These are phyloP conservation scores for Globisporangium parvum DNA, from an alignment of 352 stramenopile species.

Conservation along the genomic window DNA sequence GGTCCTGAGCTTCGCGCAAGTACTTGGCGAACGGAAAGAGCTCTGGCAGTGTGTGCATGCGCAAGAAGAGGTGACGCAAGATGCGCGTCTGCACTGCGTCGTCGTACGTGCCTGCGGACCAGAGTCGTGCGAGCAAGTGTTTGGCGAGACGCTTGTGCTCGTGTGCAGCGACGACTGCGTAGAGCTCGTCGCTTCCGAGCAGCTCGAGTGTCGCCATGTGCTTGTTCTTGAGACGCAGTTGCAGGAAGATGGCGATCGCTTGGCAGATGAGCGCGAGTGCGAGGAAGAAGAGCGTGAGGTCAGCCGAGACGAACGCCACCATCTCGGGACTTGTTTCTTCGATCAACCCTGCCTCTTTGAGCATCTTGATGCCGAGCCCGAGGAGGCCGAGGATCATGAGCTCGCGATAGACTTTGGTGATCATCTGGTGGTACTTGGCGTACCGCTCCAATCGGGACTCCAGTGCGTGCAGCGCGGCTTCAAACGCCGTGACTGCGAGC, in stretches of 20 bases:
- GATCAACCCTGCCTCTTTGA: constrained; percentile 30
- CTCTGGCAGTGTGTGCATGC: constrained; percentile 31
- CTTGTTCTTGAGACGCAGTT: constrained; percentile 33
- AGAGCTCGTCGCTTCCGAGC: constrained; percentile 37
- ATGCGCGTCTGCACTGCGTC: constrained; percentile 19
- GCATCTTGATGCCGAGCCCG: constrained; percentile 44
- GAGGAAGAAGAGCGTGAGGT: constrained; percentile 53
- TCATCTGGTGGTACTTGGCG: constrained; percentile 66
- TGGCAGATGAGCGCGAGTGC: constrained; percentile 47
- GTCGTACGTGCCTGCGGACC: constrained; percentile 4
- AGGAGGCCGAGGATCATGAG: constrained; percentile 59
- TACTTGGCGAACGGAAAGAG: constrained; percentile 75
- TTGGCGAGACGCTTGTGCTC: neutral
- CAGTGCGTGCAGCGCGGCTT: constrained; percentile 32
- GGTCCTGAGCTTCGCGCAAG: constrained; percentile 60
- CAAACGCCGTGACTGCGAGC: constrained; percentile 41
- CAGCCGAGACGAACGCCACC: constrained; percentile 47
- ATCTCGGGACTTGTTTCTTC: constrained; percentile 28
- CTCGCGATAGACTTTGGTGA: constrained; percentile 54
- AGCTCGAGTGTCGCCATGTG: constrained; percentile 33
- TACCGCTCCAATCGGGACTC: constrained; percentile 37
- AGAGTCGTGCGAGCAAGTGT: neutral
- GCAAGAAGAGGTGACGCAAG: constrained; percentile 39
- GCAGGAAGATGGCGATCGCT: constrained; percentile 40
- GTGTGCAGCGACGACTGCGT: constrained; percentile 4